phyloP scores from a whole-genome alignment of 345 rosid species.

The Fremontodendron californicum region DNA sequence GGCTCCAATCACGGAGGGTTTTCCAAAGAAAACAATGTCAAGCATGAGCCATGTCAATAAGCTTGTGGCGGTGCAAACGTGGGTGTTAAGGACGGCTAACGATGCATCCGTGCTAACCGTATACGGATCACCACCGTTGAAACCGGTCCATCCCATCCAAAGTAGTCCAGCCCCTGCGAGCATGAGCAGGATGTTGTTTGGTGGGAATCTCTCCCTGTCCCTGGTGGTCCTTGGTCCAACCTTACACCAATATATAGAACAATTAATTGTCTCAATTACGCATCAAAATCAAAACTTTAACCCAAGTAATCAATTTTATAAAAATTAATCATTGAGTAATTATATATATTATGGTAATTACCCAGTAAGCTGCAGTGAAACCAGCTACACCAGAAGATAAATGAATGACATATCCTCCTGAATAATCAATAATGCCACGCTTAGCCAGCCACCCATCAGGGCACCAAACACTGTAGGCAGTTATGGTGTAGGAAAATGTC shows the following conservation, averaged over 20 bases:
- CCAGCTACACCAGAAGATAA: slow-evolving; percentile 64
- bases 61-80: slow-evolving; percentile 68
- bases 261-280: too few species aligned
- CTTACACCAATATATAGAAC: slow-evolving; percentile 18
- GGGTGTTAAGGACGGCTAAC: slow-evolving; percentile 67
- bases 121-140: slow-evolving; percentile 73
- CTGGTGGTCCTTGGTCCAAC: slow-evolving; percentile 59
- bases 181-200: slow-evolving; percentile 61
- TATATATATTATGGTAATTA: slow-evolving; percentile 6
- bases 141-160: slow-evolving; percentile 78
- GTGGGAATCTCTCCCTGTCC: slow-evolving; percentile 67
- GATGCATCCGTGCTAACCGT: slow-evolving; percentile 46
- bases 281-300: background rate
- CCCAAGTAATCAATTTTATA: background rate
- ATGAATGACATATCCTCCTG: slow-evolving; percentile 61
- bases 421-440: slow-evolving; percentile 51
- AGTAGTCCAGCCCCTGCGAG: slow-evolving; percentile 62
- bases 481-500: slow-evolving; percentile 53
- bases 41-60: slow-evolving; percentile 65
- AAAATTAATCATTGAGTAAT: background rate
- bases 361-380: slow-evolving; percentile 68
- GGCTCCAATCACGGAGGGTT: slow-evolving; percentile 61
- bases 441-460: slow-evolving; percentile 46
- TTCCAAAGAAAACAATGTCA: slow-evolving; percentile 57
- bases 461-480: slow-evolving; percentile 54